Conservation (phyloP, 495 filamentous ascomycete genomes). For the Penicillium pulvis region DNA sequence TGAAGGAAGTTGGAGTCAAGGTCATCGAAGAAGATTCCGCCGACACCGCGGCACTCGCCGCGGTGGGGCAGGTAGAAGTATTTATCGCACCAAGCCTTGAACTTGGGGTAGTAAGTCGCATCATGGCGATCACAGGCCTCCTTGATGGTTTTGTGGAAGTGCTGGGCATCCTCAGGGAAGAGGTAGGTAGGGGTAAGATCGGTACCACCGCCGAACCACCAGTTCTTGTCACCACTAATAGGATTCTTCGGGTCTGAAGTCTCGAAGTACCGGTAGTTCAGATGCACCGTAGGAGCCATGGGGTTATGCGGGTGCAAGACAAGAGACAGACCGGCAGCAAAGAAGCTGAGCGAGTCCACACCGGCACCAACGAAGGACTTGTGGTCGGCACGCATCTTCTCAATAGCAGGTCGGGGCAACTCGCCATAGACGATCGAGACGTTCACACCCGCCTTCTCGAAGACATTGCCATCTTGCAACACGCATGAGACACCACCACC, state of each 20-base stretch:
- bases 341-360: slow-evolving; percentile 84
- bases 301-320: slow-evolving; percentile 93
- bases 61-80: slow-evolving; percentile 96
- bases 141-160: slow-evolving; percentile 94
- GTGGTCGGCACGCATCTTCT: slow-evolving; percentile 93
- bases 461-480: slow-evolving; percentile 92
- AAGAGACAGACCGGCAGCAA: slow-evolving; percentile 88
- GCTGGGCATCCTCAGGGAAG: slow-evolving; percentile 94
- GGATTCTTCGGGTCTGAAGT: slow-evolving; percentile 62
- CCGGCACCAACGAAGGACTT: slow-evolving; percentile 78
- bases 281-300: slow-evolving; percentile 94
- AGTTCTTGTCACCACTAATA: slow-evolving; percentile 72
- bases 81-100: slow-evolving; percentile 98
- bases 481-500: slow-evolving; percentile 90
- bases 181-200: slow-evolving; percentile 94
- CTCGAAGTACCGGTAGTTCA: slow-evolving; percentile 99
- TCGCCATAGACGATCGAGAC: slow-evolving; percentile 93
- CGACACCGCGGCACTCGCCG: slow-evolving; percentile 82
- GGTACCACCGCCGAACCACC: slow-evolving; percentile 98
- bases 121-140: slow-evolving; percentile 93
- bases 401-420: slow-evolving; percentile 81
- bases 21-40: slow-evolving; percentile 99
- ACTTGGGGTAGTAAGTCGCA: slow-evolving; percentile 86
- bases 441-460: slow-evolving; percentile 97
- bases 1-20: slow-evolving; percentile 68